Conservation (phyloP, 2,329 filamentous ascomycete genomes). For the Tolypocladium sp. region DNA sequence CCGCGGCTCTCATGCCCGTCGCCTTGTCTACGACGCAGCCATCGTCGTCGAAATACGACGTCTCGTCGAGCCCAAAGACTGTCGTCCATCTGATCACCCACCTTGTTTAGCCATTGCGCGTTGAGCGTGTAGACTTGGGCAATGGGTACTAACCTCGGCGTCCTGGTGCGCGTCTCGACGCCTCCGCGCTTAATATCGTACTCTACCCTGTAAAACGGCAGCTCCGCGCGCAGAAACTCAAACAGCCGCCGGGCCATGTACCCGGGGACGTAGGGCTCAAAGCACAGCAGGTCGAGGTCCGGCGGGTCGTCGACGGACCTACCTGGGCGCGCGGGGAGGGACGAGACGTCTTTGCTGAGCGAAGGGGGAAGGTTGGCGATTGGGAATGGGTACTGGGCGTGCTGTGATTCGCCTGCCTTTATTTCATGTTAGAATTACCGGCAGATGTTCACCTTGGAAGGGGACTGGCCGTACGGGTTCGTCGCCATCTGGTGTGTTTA, state of each 20-base stretch:
- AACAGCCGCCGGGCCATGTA: conserved; percentile 52
- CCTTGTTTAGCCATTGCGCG: neutral
- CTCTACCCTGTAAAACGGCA: conserved; percentile 69
- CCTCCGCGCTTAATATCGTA: conserved; percentile 63
- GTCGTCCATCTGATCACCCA: conserved; percentile 33
- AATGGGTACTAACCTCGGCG: conserved; percentile 29
- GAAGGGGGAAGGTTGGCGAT: conserved; percentile 33
- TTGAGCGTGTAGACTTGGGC: neutral
- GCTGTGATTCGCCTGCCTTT: conserved; percentile 16
- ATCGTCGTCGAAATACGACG: conserved; percentile 45
- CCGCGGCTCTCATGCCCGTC: conserved; percentile 27
- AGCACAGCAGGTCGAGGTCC: conserved; percentile 67
- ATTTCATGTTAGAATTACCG: neutral
- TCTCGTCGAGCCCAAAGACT: conserved; percentile 52
- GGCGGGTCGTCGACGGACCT: conserved; percentile 55
- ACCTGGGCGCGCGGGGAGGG: conserved; percentile 42
- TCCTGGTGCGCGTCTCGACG: conserved; percentile 50
- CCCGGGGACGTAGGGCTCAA: conserved; percentile 60
- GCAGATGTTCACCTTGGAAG: no score
- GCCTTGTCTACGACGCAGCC: conserved; percentile 35
- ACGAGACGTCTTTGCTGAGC: conserved; percentile 28
- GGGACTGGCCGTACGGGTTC: neutral
- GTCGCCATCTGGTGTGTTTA: neutral
- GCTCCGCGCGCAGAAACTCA: conserved; percentile 57
- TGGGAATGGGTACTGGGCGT: conserved; percentile 40